These are phyloP conservation scores for Wickerhamomyces rabaulensis DNA, from an alignment of 805 yeast species.

Conservation along the genomic window DNA sequence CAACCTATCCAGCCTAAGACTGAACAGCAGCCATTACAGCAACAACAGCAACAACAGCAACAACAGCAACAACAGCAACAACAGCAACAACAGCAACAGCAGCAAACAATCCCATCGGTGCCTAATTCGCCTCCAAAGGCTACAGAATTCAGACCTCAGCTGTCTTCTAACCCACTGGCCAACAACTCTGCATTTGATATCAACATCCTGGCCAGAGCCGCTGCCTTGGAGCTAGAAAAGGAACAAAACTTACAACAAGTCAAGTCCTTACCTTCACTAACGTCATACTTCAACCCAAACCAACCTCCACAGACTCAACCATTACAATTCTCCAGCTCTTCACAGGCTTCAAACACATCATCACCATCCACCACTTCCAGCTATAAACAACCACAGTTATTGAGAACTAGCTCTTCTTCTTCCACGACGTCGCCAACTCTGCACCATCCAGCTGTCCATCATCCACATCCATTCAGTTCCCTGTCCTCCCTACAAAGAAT, in stretches of 20 bases:
- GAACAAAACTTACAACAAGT: slow-evolving; percentile 24
- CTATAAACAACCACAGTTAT: slow-evolving; percentile 15
- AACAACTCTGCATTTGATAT: slow-evolving; percentile 22
- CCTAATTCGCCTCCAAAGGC: slow-evolving; percentile 21
- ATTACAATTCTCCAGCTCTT: slow-evolving; percentile 4
- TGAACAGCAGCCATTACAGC: not conserved
- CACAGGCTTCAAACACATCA: slow-evolving; percentile 6
- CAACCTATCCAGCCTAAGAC: not conserved
- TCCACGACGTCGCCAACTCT: slow-evolving; percentile 16
- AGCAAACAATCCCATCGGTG: slow-evolving; percentile 3
- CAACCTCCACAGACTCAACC: slow-evolving; percentile 1
- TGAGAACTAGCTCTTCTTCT: slow-evolving; percentile 11
- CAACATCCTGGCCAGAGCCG: slow-evolving; percentile 26
- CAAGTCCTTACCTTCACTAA: slow-evolving; percentile 24
- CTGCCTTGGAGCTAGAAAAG: slow-evolving; percentile 25
- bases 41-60: not conserved
- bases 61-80: not conserved
- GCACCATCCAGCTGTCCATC: slow-evolving; percentile 16
- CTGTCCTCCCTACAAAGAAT: slow-evolving; percentile 53
- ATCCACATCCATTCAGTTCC: slow-evolving; percentile 30
- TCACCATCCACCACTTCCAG: slow-evolving; percentile 10
- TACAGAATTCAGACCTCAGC: slow-evolving; percentile 8
- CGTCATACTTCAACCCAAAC: slow-evolving; percentile 18
- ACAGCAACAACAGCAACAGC: not conserved
- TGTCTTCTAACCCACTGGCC: slow-evolving; percentile 1